Evolutionary conservation across 768 basidiomycete species (phyloP), one percentile per base, ranked within the genome.

Genomic region (Suillus lakei): DNA sequence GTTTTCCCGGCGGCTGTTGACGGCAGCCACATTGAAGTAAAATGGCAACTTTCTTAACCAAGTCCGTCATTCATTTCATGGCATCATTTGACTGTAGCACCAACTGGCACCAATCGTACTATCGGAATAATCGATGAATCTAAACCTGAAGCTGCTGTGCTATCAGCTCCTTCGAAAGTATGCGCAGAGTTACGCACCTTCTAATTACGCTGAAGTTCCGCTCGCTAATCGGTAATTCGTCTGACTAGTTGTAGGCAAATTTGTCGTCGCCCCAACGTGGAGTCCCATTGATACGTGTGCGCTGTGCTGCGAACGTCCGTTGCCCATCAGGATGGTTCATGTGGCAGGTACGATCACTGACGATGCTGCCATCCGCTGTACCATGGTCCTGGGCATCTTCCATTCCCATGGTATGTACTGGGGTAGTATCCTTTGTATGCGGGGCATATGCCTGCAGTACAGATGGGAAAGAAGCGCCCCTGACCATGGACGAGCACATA

Each of bases 341-440:
- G 51, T 46, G n/a, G 48, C 55, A 23, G 34, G 55, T 54, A 55
- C 51, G 66, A 53, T 50, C 51, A 32, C 76, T 74, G 55, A 69
- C 32, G 66, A 73, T 70, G 71, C 58, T 66, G 32, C 66, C 74
- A 72, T 36, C 68, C 64, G 66, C 74, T 59, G 69, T 60, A 68
- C 65, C 73, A 76, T 81, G 79, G 79, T 79, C 79, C 70, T 76
- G 71, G 73, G 74, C 79, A 78, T 84, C 81, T 84, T 84, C 82
- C 83, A 84, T 84, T 84, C 83, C 82, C 83, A 84, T 84, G 83
- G 83, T 84, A 84, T 82, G 80, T 80, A 80, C 80, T 77, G 69
- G 67, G 43, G 69, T 69, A 67, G 58, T 70, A 51, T 64, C 68
- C 73, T 70, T 73, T 69, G 70, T 71, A 73, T 73, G 63, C 70